Evolutionary conservation across 2,329 filamentous ascomycete species (phyloP).

Genomic region (Microsporum canis): DNA sequence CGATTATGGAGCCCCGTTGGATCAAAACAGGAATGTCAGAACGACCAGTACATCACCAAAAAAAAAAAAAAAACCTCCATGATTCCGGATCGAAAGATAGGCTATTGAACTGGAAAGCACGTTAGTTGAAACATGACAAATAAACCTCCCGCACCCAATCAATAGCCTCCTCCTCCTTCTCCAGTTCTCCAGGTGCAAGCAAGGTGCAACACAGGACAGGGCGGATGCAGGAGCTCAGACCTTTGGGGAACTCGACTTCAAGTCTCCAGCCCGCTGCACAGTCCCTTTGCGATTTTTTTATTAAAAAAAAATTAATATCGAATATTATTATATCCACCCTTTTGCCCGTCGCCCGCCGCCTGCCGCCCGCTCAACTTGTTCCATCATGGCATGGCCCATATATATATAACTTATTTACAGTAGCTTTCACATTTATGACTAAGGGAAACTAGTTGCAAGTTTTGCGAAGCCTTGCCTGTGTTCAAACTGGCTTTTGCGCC

Average conservation of each 20-base stretch:
- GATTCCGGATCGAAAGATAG: background rate
- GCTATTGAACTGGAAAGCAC: background rate
- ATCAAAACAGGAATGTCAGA: conserved; percentile 3
- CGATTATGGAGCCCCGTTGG: conserved; percentile 3
- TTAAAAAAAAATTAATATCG: background rate
- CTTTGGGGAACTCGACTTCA: background rate
- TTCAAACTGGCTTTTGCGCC: background rate
- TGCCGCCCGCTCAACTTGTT: background rate
- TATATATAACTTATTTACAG: background rate
- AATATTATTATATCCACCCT: background rate
- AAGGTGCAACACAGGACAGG: background rate
- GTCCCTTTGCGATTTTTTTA: background rate
- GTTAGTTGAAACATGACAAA: conserved; percentile 4
- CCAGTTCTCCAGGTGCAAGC: background rate
- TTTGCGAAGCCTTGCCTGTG: background rate
- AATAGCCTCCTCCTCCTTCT: background rate
- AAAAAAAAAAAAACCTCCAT: conserved; percentile 1
- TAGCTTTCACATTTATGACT: background rate
- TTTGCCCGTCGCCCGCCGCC: background rate
- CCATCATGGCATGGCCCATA: background rate
- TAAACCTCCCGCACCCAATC: background rate
- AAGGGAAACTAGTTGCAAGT: background rate
- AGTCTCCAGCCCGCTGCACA: background rate
- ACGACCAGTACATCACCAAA: background rate
- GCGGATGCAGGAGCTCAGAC: conserved; percentile 1